phyloP scores from a whole-genome alignment of 305 asterid species.

The Ilex paraguariensis region DNA sequence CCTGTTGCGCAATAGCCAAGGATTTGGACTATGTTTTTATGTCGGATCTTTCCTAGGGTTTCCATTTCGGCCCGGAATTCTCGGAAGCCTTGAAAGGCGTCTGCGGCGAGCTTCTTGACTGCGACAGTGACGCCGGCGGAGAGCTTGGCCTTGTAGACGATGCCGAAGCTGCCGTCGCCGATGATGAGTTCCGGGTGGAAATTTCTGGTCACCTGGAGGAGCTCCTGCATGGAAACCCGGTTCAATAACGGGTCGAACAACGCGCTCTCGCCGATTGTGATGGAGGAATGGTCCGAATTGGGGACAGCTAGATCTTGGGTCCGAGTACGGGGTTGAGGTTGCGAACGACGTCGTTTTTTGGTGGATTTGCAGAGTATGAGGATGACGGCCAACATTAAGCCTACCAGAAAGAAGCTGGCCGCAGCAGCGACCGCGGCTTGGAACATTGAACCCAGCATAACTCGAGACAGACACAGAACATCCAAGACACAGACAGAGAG shows the following conservation, averaged over 20 bases:
- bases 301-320: slow-evolving; percentile 12
- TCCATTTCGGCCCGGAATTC: slow-evolving; percentile 96
- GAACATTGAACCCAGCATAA: slow-evolving; percentile 32
- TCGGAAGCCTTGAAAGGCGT: slow-evolving; percentile 84
- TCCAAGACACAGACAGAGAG: slow-evolving; percentile 7
- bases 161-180: slow-evolving; percentile 91
- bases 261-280: slow-evolving; percentile 51
- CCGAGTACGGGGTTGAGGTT: slow-evolving; percentile 15
- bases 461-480: no score
- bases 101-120: slow-evolving; percentile 58
- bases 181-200: slow-evolving; percentile 69
- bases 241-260: slow-evolving; percentile 52
- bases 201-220: slow-evolving; percentile 53
- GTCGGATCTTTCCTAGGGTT: slow-evolving; percentile 69
- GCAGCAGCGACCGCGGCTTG: slow-evolving; percentile 52
- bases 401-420: slow-evolving; percentile 38
- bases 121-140: slow-evolving; percentile 62
- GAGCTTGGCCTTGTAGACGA: slow-evolving; percentile 77
- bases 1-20: slow-evolving; percentile 75
- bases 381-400: slow-evolving; percentile 34
- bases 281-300: slow-evolving; percentile 24
- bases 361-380: slow-evolving; percentile 30
- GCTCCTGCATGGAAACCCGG: slow-evolving; percentile 66
- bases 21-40: slow-evolving; percentile 63
- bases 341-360: slow-evolving; percentile 22